A percentile compares a stretch with the other conserved stretches of the same genome.
Evolutionary conservation across 2,329 filamentous ascomycete species (phyloP).

Genomic region (Davidsoniella virescens): DNA sequence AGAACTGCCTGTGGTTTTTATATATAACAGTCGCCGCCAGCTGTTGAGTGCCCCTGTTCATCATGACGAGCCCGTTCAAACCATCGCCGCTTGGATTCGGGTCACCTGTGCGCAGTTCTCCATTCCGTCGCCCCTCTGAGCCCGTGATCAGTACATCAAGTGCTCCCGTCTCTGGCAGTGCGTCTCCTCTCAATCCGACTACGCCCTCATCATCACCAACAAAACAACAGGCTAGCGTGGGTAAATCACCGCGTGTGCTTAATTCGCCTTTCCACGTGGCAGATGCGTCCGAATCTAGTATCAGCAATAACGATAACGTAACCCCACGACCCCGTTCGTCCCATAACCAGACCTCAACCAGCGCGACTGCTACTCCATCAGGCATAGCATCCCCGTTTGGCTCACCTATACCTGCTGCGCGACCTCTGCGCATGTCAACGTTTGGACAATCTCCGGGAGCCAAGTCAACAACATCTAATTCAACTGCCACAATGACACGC

Average conservation of each 20-base stretch:
- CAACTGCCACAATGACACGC: constrained; percentile 10
- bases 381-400: constrained; percentile 7
- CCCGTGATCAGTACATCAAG: constrained; percentile 19
- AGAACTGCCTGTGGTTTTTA: background rate
- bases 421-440: background rate
- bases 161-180: constrained; percentile 42
- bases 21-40: background rate
- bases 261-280: constrained; percentile 26
- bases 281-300: background rate
- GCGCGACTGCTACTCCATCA: background rate
- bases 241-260: constrained; percentile 15
- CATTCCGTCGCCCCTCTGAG: constrained; percentile 37
- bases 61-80: constrained; percentile 33
- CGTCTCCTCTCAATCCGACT: constrained; percentile 43
- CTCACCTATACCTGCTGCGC: background rate
- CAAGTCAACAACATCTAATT: constrained; percentile 5
- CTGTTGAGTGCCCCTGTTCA: background rate
- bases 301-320: background rate
- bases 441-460: constrained; percentile 6
- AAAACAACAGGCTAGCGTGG: constrained; percentile 20
- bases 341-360: constrained; percentile 1
- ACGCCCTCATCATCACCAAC: constrained; percentile 44
- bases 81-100: constrained; percentile 57
- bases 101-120: constrained; percentile 46
- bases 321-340: constrained; percentile 4